Conservation (phyloP, 257 asterid species). For the Nyctanthes arbortristis region DNA sequence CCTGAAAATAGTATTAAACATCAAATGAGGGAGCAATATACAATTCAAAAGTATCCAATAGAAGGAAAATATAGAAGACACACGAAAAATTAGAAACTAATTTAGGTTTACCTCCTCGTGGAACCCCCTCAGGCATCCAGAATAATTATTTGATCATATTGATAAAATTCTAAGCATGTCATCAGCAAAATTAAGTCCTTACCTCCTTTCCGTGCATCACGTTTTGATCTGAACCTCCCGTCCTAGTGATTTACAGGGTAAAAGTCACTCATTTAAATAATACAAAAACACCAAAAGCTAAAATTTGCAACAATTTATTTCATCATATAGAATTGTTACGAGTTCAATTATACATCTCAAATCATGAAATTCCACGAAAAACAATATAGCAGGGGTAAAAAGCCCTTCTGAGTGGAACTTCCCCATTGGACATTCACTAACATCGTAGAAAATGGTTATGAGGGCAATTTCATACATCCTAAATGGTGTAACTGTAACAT, state of each 20-base stretch:
- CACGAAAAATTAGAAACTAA: background rate
- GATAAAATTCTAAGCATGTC: conserved; percentile 16
- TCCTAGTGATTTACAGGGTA: conserved; percentile 65
- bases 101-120: background rate
- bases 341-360: background rate
- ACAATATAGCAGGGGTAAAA: background rate
- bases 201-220: conserved; percentile 99
- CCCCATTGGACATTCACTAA: background rate
- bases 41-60: conserved; percentile 22
- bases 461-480: background rate
- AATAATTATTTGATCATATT: conserved; percentile 7
- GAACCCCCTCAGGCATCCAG: conserved; percentile 1
- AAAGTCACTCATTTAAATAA: conserved; percentile 34
- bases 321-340: conserved; percentile 5
- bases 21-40: conserved; percentile 1
- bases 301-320: background rate
- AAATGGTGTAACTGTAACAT: no score
- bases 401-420: background rate
- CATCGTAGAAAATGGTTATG: background rate
- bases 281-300: conserved; percentile 11
- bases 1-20: conserved; percentile 49
- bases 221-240: conserved; percentile 96
- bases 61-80: background rate
- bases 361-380: background rate
- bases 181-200: conserved; percentile 30